Percentiles rank a stretch among this genome's conserved stretches.
phyloP scores from a whole-genome alignment of 495 filamentous ascomycete genomes.

The Penicillium cataractarum region DNA sequence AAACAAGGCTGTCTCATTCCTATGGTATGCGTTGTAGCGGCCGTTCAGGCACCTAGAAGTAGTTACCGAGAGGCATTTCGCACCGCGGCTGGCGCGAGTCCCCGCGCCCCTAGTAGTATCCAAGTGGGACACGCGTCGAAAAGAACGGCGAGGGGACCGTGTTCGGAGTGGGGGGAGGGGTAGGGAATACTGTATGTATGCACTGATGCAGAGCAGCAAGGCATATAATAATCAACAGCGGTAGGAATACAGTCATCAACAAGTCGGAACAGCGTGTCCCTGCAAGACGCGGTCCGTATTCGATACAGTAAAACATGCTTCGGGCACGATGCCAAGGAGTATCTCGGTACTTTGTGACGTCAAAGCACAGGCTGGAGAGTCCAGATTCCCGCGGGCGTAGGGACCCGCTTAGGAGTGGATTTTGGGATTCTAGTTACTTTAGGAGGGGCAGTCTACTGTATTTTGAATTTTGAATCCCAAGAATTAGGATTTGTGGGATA shows the following conservation, averaged over 20 bases:
- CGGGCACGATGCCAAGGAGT: slow-evolving; percentile 2
- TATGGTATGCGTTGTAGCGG: not conserved
- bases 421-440: not conserved
- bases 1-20: not conserved
- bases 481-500: not conserved
- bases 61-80: not conserved
- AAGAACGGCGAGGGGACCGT: not conserved
- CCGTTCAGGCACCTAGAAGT: not conserved
- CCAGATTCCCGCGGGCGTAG: slow-evolving; percentile 9
- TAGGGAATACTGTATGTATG: not conserved
- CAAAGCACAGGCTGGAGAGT: slow-evolving; percentile 9
- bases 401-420: not conserved
- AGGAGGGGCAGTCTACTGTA: not conserved
- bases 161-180: not conserved
- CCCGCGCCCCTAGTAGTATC: not conserved
- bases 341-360: slow-evolving; percentile 14
- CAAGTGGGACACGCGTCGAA: not conserved
- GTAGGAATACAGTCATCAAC: not conserved
- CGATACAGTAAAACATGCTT: not conserved
- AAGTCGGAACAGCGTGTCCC: not conserved
- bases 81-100: slow-evolving; percentile 1
- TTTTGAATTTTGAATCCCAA: not conserved
- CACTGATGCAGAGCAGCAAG: not conserved
- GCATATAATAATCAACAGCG: too few species aligned
- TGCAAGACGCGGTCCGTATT: not conserved